Evolutionary conservation across 1,284 basidiomycete genomes (phyloP), one percentile per base, ranked within the genome.

Genomic region (Ceratobasidium sp.): DNA sequence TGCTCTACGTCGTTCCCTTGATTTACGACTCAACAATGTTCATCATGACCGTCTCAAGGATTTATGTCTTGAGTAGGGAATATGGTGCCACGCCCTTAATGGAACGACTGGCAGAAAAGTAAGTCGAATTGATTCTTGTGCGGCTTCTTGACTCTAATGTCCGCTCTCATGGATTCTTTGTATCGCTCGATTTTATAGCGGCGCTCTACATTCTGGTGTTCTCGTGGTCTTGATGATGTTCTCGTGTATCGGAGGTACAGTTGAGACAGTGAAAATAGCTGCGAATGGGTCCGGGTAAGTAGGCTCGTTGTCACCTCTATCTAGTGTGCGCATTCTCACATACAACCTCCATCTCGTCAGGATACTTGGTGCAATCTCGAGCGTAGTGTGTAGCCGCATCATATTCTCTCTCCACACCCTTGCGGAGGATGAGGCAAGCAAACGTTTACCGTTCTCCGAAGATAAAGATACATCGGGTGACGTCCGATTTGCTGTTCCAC

Each of bases 321-420:
- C 13, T 15, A n/a, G 17, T 50, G 66, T 9, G 23, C 15, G n/a
- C 26, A 3, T 56, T 23, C 52, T 56, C 3, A 56, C 17, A 0
- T 28, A 10, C 10, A 26, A 15, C 28, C 17, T 70, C n/a, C 9
- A 10, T 20, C 6, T 42, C 12, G 17, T 4, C 28, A 73, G 69
- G 3, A 28, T 73, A 26, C 10, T 73, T 2, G 42, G 69, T 5
- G 69, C 69, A 40, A 40, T 48, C 12, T 61, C 42, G 23, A 73
- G 69, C 23, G 69, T 73, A 23, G 69, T 73, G 17, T 73, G 69
- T 26, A 73, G 69, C 48, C 54, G 69, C 13, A 73, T 73, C n/a
- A 59, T 73, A 59, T 73, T 73, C 38, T 70, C 68, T 23, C 57
- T 73, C 15, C 57, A 73, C 48, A 59, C 23, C n/a, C n/a, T 73